phyloP scores from a whole-genome alignment of 768 basidiomycete species.

The Butyriboletus loyo region DNA sequence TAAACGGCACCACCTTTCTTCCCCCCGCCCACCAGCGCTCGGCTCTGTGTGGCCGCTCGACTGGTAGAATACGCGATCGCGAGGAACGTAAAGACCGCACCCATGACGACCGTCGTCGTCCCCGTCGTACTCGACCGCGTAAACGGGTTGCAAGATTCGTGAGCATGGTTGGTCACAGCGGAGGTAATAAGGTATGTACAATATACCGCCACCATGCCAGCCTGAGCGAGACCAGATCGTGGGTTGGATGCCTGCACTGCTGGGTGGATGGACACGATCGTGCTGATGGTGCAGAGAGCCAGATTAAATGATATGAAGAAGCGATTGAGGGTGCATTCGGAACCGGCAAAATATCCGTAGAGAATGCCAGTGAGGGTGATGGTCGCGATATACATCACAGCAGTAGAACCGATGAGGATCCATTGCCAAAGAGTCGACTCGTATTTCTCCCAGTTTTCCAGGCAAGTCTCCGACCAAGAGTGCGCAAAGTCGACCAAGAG shows the following conservation, averaged over 20 bases:
- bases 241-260: conserved; percentile 89
- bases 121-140: conserved; percentile 66
- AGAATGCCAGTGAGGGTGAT: conserved; percentile 86
- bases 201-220: conserved; percentile 96
- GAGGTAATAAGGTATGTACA: conserved; percentile 95
- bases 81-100: conserved; percentile 94
- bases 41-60: conserved; percentile 92
- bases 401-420: conserved; percentile 90
- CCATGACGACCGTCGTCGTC: conserved; percentile 84
- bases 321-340: conserved; percentile 88
- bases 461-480: conserved; percentile 95
- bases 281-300: conserved; percentile 72
- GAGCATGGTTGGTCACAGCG: conserved; percentile 89
- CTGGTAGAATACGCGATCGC: conserved; percentile 98
- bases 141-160: conserved; percentile 87
- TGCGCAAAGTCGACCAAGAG: conserved; percentile 98
- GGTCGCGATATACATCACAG: conserved; percentile 79
- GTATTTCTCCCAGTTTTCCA: conserved; percentile 91
- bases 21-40: conserved; percentile 77
- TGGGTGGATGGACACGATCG: conserved; percentile 80
- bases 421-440: conserved; percentile 93
- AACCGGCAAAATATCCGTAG: conserved; percentile 87
- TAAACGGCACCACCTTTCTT: conserved; percentile 64
- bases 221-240: conserved; percentile 91
- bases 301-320: conserved; percentile 98